phyloP scores from a whole-genome alignment of 768 basidiomycete species.

The Agaricus subrufescens region DNA sequence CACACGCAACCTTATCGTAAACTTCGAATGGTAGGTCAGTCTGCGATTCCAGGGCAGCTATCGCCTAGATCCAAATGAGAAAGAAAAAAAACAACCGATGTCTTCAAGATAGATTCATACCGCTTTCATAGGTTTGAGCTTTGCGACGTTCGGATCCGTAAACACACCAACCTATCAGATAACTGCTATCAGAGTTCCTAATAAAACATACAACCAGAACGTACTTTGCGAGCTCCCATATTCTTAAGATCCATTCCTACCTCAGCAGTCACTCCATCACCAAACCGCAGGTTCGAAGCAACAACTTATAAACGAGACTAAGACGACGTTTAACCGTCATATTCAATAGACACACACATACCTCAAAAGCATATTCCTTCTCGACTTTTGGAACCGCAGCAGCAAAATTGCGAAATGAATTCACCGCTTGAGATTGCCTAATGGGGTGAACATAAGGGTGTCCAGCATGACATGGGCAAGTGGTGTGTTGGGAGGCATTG shows the following conservation, averaged over 20 bases:
- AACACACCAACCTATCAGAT: conserved; percentile 79
- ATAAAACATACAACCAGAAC: neutral
- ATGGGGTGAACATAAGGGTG: conserved; percentile 38
- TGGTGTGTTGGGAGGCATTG: conserved; percentile 64
- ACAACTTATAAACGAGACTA: conserved; percentile 49
- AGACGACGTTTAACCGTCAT: neutral
- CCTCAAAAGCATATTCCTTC: conserved; percentile 94
- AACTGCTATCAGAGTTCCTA: neutral
- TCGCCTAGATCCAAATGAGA: conserved; percentile 38
- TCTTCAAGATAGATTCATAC: conserved; percentile 30
- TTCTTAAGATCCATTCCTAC: conserved; percentile 94
- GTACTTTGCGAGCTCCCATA: conserved; percentile 83
- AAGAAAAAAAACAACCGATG: neutral
- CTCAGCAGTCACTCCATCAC: conserved; percentile 84
- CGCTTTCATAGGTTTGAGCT: conserved; percentile 76
- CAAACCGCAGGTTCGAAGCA: conserved; percentile 84
- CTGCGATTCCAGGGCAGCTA: conserved; percentile 77
- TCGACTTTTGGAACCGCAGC: conserved; percentile 68
- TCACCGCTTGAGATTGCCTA: conserved; percentile 41
- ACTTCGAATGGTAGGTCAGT: conserved; percentile 75
- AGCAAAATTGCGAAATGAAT: conserved; percentile 68
- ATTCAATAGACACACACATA: conserved; percentile 15
- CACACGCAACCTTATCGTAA: conserved; percentile 76
- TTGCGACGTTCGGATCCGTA: conserved; percentile 83
- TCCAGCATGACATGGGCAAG: conserved; percentile 79